Base-by-base conservation (phyloP, 1,284 basidiomycete species). In the Heliocybe sulcata region DNA sequence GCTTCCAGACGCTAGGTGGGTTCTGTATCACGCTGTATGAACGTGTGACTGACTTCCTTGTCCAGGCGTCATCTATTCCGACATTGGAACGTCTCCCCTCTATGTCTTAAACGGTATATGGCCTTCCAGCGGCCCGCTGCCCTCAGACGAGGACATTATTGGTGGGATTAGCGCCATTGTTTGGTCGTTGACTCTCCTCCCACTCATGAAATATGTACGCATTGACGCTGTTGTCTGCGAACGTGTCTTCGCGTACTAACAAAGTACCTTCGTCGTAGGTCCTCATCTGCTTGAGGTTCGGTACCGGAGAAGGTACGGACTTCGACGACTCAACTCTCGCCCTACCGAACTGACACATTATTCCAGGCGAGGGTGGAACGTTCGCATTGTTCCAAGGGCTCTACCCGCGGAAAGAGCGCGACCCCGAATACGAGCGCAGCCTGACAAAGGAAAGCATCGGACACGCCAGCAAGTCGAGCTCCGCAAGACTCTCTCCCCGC, bases 41-140 rank as follows among this genome's bases (percentile, higher is more conserved):
- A 11, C 35, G 38, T n/a, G 23, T 23, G 49, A 20, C 53, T 52
- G 11, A 50, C 4, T 31, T 49, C 16, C 14, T 45, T 16, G 6
- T 25, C 12, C 52, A 82, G 82, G 82, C 1, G 81, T 85, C 48
- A 82, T 84, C 48, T 86, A 85, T 61, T 82, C 81, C n/a, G 82
- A 84, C 63, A 80, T 83, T 53, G 79, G 80, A 14, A 85, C 82
- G 0, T 82, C 80, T 0, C 82, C 84, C 1, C 67, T 86, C 12
- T 85, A 85, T 63, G 79, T 81, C 1, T 62, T 88, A 29, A 85
- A 84, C 61, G 82, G 81, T 16, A 78, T 87, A 14, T 87, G 82
- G 78, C 74, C 79, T 3, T 45, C 77, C 0, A 53, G 59, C 14
- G 77, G 76, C 0, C 67, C 70, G 16, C 63, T 71, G 0, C 85